Conservation (phyloP, 1,284 basidiomycete genomes). For the Marasmius oreades region DNA sequence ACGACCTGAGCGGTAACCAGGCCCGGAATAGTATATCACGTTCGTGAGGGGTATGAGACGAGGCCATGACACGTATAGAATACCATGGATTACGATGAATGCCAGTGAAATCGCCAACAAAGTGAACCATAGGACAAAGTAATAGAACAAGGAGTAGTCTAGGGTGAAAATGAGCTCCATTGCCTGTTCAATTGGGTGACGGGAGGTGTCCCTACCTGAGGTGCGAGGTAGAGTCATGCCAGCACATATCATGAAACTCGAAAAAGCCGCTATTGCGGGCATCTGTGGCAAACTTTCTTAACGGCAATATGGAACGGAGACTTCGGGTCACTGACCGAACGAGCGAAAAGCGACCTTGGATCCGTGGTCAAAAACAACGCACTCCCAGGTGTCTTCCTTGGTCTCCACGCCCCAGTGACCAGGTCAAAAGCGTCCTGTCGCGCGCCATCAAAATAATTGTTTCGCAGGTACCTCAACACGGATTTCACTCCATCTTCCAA, state of each 20-base stretch:
- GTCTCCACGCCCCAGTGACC: constrained; percentile 88
- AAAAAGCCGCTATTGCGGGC: constrained; percentile 81
- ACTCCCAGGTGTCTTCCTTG: constrained; percentile 65
- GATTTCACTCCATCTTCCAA: constrained; percentile 91
- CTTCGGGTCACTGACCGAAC: constrained; percentile 57
- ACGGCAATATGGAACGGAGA: constrained; percentile 5
- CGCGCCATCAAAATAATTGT: constrained; percentile 96
- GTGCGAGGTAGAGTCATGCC: constrained; percentile 81
- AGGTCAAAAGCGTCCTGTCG: constrained; percentile 94
- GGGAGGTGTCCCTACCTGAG: constrained; percentile 58
- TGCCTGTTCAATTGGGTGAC: constrained; percentile 5
- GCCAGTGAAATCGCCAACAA: constrained; percentile 57
- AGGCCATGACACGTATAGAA: constrained; percentile 95
- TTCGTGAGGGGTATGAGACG: constrained; percentile 83
- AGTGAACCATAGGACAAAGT: constrained; percentile 76
- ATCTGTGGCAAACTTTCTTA: constrained; percentile 45
- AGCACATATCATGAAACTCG: constrained; percentile 84
- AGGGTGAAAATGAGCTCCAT: constrained; percentile 12
- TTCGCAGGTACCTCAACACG: constrained; percentile 86
- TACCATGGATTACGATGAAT: constrained; percentile 78
- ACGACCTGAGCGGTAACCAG: constrained; percentile 76
- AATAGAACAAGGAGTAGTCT: constrained; percentile 81
- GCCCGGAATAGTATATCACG: constrained; percentile 83
- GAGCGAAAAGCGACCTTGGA: constrained; percentile 73
- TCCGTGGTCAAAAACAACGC: constrained; percentile 74